phyloP scores from a whole-genome alignment of 768 basidiomycete genomes.

The Mycena galopus region DNA sequence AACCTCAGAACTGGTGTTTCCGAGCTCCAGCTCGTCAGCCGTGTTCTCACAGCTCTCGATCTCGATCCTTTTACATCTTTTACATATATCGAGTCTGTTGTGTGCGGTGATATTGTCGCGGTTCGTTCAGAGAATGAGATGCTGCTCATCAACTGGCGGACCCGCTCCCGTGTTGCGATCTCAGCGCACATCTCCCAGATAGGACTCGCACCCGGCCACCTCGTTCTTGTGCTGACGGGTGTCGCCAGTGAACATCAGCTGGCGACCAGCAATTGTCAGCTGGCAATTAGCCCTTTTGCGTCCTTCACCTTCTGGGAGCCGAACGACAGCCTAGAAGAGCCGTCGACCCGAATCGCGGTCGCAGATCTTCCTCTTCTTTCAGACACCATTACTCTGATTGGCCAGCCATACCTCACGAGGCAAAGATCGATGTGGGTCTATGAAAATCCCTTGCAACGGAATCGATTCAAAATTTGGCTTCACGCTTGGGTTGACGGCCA shows the following conservation, averaged over 20 bases:
- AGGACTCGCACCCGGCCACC: not conserved
- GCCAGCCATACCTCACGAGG: too few species aligned
- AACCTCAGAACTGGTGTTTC: not conserved
- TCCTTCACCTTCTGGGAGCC: not conserved
- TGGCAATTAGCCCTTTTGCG: not conserved
- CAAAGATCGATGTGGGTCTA: too few species aligned
- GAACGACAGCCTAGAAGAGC: not conserved
- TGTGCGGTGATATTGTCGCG: constrained; percentile 5
- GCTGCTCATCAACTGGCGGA: constrained; percentile 14
- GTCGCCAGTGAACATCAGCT: not conserved
- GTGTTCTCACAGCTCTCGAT: not conserved
- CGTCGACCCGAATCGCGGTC: not conserved
- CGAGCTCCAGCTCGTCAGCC: not conserved
- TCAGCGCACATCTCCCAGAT: not conserved
- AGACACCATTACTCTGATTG: not conserved
- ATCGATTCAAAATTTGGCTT: not conserved
- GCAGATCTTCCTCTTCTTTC: not conserved
- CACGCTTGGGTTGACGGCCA: not conserved
- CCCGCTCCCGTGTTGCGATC: not conserved
- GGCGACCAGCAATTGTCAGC: too few species aligned
- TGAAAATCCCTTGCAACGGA: not conserved
- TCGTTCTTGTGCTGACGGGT: not conserved
- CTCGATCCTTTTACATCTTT: not conserved
- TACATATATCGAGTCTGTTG: not conserved
- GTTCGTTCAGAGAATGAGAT: not conserved